These are phyloP conservation scores for Suhomyces sp. DNA, from an alignment of 805 yeast species.

Conservation along the genomic window DNA sequence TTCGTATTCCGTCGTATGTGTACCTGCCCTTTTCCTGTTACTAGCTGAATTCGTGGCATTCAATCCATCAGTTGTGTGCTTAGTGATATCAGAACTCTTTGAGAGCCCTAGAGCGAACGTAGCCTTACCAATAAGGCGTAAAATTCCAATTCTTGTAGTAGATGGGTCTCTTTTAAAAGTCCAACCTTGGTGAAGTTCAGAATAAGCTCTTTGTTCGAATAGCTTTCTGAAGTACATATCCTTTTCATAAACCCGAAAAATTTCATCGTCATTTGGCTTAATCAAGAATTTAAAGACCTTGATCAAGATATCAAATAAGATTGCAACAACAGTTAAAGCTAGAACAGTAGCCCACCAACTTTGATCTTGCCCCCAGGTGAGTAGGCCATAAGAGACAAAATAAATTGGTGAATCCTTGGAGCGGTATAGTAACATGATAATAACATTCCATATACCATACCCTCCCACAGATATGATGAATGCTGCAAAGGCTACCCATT, in stretches of 20 bases:
- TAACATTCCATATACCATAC: conserved; percentile 79
- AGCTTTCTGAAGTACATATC: conserved; percentile 62
- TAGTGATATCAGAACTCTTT: conserved; percentile 10
- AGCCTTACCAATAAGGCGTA: conserved; percentile 22
- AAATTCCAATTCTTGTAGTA: conserved; percentile 14
- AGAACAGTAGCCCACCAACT: conserved; percentile 84
- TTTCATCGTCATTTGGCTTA: conserved; percentile 71
- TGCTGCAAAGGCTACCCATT: conserved; percentile 66
- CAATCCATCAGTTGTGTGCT: conserved; percentile 2
- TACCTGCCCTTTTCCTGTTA: conserved; percentile 49
- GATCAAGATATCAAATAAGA: conserved; percentile 63
- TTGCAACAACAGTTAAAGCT: conserved; percentile 54
- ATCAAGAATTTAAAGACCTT: conserved; percentile 57
- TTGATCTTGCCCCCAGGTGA: conserved; percentile 75
- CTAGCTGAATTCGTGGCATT: conserved; percentile 26
- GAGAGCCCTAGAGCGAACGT: conserved; percentile 4
- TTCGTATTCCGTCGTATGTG: conserved; percentile 47
- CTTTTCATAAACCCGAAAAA: conserved; percentile 75
- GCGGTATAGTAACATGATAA: conserved; percentile 69
- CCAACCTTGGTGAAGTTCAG: conserved; percentile 80
- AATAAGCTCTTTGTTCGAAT: conserved; percentile 70
- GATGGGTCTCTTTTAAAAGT: conserved; percentile 53
- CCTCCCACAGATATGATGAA: conserved; percentile 75
- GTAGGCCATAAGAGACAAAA: conserved; percentile 68
- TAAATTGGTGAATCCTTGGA: conserved; percentile 56